These are phyloP conservation scores for Collariella sp. DNA, from an alignment of 495 filamentous ascomycete genomes.

Conservation along the genomic window DNA sequence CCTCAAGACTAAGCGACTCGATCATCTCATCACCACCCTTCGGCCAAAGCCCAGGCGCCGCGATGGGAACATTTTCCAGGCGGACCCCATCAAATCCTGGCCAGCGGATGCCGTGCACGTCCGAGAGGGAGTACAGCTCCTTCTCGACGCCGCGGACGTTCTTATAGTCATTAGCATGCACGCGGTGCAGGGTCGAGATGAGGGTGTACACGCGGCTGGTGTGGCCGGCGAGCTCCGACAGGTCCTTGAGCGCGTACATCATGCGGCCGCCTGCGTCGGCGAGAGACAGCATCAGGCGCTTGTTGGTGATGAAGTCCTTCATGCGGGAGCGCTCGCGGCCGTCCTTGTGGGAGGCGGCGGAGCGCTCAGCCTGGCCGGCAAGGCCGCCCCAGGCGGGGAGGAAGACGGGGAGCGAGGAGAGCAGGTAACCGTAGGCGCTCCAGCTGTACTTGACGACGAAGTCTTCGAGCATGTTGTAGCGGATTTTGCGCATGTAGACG, in stretches of 20 bases:
- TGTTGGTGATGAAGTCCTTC: constrained; percentile 99
- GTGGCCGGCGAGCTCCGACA: constrained; percentile 90
- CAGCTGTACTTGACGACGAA: constrained; percentile 97
- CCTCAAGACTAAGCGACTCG: constrained; percentile 75
- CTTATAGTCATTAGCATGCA: constrained; percentile 79
- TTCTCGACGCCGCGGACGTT: constrained; percentile 54
- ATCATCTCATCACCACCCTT: constrained; percentile 86
- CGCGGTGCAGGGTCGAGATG: constrained; percentile 87
- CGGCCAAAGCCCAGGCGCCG: constrained; percentile 76
- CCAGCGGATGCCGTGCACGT: constrained; percentile 86
- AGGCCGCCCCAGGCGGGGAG: constrained; percentile 89
- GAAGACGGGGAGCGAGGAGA: constrained; percentile 89
- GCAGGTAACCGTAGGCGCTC: constrained; percentile 92
- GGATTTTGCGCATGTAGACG: constrained; percentile 91
- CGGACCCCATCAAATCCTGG: constrained; percentile 91
- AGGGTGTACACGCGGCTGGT: constrained; percentile 93
- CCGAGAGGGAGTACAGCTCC: constrained; percentile 78
- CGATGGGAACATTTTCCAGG: constrained; percentile 86
- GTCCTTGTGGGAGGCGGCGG: constrained; percentile 31
- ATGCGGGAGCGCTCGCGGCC: constrained; percentile 74
- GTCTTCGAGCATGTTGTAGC: constrained; percentile 98
- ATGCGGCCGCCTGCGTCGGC: constrained; percentile 94
- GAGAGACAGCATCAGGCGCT: constrained; percentile 93
- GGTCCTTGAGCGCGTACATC: constrained; percentile 99
- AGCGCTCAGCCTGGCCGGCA: constrained; percentile 58